Evolutionary conservation across 306 rosid species (phyloP), one percentile per base, ranked within the genome.

Genomic region (Dryas drummondii): DNA sequence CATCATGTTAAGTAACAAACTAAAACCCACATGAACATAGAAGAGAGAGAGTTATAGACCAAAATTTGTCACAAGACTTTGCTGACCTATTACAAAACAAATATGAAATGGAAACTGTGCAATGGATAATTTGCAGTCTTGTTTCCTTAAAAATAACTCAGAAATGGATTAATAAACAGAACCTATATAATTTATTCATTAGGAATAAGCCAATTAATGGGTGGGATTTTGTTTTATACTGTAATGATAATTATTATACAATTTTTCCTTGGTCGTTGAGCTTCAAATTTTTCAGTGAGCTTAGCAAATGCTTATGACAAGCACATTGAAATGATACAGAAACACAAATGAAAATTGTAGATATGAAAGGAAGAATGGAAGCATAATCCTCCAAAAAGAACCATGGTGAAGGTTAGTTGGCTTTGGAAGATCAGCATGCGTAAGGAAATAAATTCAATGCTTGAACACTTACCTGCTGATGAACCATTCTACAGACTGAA

Each of bases 401-500:
- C 4, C 26, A 26, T 10, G 16, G 73, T 57, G 60, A 27, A 78
- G 37, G 9, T 56, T 19, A 56, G 9, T 26, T 59, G n/a, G n/a
- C 44, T 26, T 37, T 61, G 9, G 66, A 32, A 16, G 40, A 46
- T 32, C 17, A 1, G 37, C 63, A 61, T 4, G 9, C 46, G 11
- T 37, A 60, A 32, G 44, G 15, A 9, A 27, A 57, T 57, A 8
- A 61, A 32, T 52, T 66, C 45, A 78, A 80, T 56, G 26, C 59
- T 66, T 49, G 13, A 73, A 78, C 75, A 55, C 82, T 69, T 55
- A 96, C 99, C 99, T 96, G 98, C 65, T 81, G 88, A 76, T 96
- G 99, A 78, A 90, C 89, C 98, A 96, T 96, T 80, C 99, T 90
- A 83, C 99, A 96, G 7, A 87, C 96, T 68, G 99, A 90, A 37